Evolutionary conservation across 805 yeast species (phyloP).

Genomic region (Saccharomycopsis lassenensis): DNA sequence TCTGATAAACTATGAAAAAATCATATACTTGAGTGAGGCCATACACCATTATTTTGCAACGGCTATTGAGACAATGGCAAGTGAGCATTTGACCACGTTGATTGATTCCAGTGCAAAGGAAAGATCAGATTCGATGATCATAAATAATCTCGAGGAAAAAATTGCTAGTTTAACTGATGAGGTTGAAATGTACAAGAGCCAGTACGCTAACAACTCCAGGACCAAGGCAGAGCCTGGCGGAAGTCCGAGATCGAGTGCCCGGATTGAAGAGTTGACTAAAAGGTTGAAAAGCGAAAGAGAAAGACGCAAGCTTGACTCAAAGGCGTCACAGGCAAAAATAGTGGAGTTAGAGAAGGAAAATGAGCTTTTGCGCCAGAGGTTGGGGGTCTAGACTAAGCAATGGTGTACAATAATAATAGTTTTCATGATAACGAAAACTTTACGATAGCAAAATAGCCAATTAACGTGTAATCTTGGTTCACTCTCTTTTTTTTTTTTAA

Average conservation of each 20-base stretch:
- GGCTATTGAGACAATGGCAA: conserved; percentile 5
- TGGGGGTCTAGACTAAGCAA: conserved; percentile 1
- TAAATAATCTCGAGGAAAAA: conserved; percentile 1
- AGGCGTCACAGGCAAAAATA: conserved; percentile 42
- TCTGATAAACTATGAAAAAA: conserved; percentile 8
- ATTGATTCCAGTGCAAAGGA: conserved; percentile 9
- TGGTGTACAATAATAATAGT: too few species aligned
- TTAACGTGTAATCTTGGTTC: too few species aligned
- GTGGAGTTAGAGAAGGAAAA: conserved; percentile 48
- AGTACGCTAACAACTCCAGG: background rate
- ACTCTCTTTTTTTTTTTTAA: too few species aligned
- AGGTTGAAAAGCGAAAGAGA: conserved; percentile 67
- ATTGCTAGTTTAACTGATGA: background rate
- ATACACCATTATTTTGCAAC: conserved; percentile 10
- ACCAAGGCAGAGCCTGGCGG: background rate
- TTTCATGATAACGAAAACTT: too few species aligned
- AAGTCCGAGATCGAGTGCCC: conserved; percentile 32
- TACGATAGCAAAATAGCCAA: too few species aligned
- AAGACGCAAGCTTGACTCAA: conserved; percentile 49
- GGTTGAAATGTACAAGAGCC: background rate
- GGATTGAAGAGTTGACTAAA: conserved; percentile 51
- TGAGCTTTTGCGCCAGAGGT: conserved; percentile 25
- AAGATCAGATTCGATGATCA: conserved; percentile 2
- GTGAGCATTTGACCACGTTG: conserved; percentile 3
- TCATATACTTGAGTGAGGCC: conserved; percentile 9